Percentiles rank a stretch among this genome's conserved stretches.
Conservation (phyloP, 2,329 filamentous ascomycete genomes). For the Aspergillus piperis region DNA sequence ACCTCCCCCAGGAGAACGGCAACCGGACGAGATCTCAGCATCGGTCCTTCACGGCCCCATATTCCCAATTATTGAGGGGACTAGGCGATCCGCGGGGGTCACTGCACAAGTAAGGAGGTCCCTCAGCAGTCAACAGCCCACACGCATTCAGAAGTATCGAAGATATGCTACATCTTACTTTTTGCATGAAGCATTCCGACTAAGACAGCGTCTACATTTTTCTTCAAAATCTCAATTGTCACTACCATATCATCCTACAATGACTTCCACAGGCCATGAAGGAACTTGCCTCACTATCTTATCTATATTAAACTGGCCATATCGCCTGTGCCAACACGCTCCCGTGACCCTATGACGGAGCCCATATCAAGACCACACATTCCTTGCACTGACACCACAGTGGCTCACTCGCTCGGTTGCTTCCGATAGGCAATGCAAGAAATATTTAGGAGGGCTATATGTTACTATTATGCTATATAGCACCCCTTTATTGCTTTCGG, state of each 20-base stretch:
- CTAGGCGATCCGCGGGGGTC: slow-evolving; percentile 2
- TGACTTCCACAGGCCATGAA: not conserved
- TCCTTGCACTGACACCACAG: not conserved
- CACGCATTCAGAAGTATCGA: not conserved
- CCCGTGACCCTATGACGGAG: not conserved
- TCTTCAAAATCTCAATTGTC: not conserved
- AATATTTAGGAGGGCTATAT: not conserved
- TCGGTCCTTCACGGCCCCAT: not conserved
- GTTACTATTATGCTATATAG: not conserved
- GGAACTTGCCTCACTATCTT: not conserved
- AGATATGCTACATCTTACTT: not conserved
- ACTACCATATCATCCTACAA: not conserved
- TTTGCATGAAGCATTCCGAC: not conserved
- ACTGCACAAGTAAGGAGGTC: slow-evolving; percentile 2
- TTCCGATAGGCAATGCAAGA: not conserved
- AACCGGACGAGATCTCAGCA: not conserved
- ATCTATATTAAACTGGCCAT: not conserved
- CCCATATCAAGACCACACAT: not conserved
- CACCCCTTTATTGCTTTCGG: not conserved
- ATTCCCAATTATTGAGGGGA: slow-evolving; percentile 5
- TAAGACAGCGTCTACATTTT: not conserved
- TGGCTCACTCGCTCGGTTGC: not conserved
- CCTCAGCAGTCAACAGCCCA: not conserved
- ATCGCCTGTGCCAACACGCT: not conserved
- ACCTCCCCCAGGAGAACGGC: not conserved